Evolutionary conservation across 1,139 yeast species (phyloP), one percentile per base, ranked within the genome.

Genomic region (Lodderomyces theae): DNA sequence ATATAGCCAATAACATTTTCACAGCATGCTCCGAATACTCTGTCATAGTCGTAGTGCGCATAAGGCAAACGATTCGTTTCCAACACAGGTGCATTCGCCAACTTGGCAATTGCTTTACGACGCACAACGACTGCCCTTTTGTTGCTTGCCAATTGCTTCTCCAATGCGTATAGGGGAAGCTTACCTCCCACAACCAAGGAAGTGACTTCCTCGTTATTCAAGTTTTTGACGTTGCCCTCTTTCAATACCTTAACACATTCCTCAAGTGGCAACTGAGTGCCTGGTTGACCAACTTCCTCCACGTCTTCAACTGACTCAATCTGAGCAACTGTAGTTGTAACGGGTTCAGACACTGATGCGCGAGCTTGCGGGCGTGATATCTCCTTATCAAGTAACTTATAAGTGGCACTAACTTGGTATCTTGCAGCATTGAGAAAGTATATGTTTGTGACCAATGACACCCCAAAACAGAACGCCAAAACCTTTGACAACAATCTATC

Each of bases 1-100:
- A 90, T 80, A 60, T 75, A 92, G 31, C 98, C 99, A 63, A 92
- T 86, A 45, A 92, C 98, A 59, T 92, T 92, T 64, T 92, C 99
- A 72, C 99, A 92, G 69, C 99, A 92, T 9, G 98, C 97, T 50
- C 98, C 98, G 59, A 90, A 82, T 10, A 94, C 98, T 53, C 97
- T 81, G 58, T 90, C 95, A 60, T 89, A 94, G 61, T 94, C 97
- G 60, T 92, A 92, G 57, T 80, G 70, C 48, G 74, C 69, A 62
- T 80, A 88, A 15, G 99, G 99, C 51, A 92, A 72, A 51, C 79
- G 77, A 32, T 78, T 72, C 4, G 83, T 63, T 51, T 83, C 85
- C 47, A 92, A 74, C 16, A 86, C 82, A 44, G 96, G 90, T 17
- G 95, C 90, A 50, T 80, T 76, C 9, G 96, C 89, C 42, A 87